Percentiles rank a stretch among this genome's conserved stretches.
Conservation (phyloP, 2,329 filamentous ascomycete species). For the Botrytis tulipae region DNA sequence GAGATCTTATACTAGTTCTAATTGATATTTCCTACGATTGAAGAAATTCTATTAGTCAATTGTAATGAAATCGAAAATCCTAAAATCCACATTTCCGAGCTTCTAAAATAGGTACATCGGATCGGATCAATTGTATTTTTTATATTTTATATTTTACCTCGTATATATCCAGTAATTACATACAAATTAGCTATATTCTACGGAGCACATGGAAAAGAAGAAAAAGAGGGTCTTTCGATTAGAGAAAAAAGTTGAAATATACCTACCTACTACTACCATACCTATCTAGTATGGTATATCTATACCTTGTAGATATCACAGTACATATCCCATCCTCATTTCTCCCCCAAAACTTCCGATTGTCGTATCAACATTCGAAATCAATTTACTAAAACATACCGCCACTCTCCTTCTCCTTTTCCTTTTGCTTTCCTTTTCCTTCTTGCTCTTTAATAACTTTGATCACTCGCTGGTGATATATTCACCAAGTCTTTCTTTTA, state of each 20-base stretch:
- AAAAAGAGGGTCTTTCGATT: background rate
- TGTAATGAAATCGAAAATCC: background rate
- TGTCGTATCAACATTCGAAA: background rate
- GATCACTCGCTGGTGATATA: background rate
- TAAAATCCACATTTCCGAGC: background rate
- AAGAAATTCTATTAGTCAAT: background rate
- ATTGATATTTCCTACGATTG: background rate
- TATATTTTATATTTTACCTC: background rate
- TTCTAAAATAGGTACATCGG: background rate
- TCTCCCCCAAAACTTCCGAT: background rate
- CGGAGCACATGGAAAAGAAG: background rate
- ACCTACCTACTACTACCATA: background rate
- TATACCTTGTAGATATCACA: background rate
- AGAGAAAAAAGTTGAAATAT: background rate
- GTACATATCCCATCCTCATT: background rate
- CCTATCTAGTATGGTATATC: background rate
- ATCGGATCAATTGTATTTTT: background rate
- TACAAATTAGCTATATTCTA: no score
- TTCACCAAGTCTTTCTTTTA: background rate
- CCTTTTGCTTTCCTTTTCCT: background rate
- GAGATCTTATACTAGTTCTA: no score
- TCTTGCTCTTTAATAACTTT: background rate
- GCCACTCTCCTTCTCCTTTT: constrained; percentile 8
- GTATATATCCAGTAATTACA: no score
- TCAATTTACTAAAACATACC: background rate